Conservation (phyloP, 139 green algal genomes). For the Ettlia oleoabundans region DNA sequence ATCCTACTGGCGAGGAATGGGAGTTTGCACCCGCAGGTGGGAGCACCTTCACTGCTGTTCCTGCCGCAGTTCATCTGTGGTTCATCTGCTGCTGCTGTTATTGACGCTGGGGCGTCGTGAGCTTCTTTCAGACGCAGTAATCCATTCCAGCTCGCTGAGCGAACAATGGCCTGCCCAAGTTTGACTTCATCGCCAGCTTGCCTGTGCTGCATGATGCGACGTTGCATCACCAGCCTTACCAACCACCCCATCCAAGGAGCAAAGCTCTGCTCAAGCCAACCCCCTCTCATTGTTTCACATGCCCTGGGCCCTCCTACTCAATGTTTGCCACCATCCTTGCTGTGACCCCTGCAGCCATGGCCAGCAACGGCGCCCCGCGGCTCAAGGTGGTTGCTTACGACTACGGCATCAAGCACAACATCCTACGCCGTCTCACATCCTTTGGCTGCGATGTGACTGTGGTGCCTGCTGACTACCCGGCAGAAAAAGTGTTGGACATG, state of each 20-base stretch:
- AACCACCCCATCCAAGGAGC: not conserved
- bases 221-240: not conserved
- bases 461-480: constrained; percentile 91
- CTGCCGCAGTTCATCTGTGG: too few species aligned
- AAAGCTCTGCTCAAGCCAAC: too few species aligned
- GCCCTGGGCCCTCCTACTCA: too few species aligned
- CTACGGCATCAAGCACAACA: constrained; percentile 99
- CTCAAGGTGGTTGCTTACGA: constrained; percentile 86
- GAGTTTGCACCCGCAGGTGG: constrained; percentile 76
- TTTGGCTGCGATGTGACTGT: constrained; percentile 96
- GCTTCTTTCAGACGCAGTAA: too few species aligned
- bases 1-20: constrained; percentile 91
- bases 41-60: too few species aligned
- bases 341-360: constrained; percentile 6
- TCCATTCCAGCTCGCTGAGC: too few species aligned
- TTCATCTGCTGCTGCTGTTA: too few species aligned
- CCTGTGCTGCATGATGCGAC: not conserved
- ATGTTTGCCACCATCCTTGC: too few species aligned
- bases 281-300: too few species aligned
- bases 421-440: constrained; percentile 92
- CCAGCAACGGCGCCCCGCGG: constrained; percentile 24
- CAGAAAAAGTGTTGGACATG: constrained; percentile 91
- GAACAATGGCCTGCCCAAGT: too few species aligned
- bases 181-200: too few species aligned
- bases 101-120: too few species aligned